Conservation (phyloP, 306 rosid species). For the Adenanthera pavonina region DNA sequence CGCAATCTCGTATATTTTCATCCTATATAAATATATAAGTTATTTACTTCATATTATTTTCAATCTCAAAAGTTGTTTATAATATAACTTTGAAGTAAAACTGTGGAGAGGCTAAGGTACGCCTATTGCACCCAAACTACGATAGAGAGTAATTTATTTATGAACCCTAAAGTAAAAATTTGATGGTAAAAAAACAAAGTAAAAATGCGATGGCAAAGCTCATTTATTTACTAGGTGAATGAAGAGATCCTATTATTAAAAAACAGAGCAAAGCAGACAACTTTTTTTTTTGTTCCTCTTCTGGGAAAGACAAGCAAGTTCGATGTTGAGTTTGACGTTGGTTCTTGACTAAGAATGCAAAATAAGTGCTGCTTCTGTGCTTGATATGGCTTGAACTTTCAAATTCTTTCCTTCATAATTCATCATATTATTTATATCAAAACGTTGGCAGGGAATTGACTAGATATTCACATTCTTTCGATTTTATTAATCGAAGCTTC, state of each 20-base stretch:
- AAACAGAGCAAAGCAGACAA: too few relatives aligned
- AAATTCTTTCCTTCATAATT: neutral
- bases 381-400: neutral
- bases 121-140: neutral
- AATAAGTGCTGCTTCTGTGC: neutral
- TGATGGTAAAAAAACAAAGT: neutral
- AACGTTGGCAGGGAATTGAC: neutral
- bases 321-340: too few relatives aligned
- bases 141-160: neutral
- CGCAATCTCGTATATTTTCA: conserved; percentile 40
- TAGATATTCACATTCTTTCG: neutral
- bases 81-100: neutral
- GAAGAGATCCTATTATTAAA: too few relatives aligned
- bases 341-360: neutral
- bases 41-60: neutral
- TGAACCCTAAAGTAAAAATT: neutral
- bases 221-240: neutral
- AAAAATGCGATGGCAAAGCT: neutral
- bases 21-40: neutral
- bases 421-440: neutral
- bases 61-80: neutral
- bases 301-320: too few relatives aligned
- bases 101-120: neutral
- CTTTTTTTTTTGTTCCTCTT: too few relatives aligned
- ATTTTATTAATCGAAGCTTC: too few relatives aligned